These are phyloP conservation scores for Triticum aestivum DNA, from an alignment of 176 grass and related monocot species.

Conservation along the genomic window DNA sequence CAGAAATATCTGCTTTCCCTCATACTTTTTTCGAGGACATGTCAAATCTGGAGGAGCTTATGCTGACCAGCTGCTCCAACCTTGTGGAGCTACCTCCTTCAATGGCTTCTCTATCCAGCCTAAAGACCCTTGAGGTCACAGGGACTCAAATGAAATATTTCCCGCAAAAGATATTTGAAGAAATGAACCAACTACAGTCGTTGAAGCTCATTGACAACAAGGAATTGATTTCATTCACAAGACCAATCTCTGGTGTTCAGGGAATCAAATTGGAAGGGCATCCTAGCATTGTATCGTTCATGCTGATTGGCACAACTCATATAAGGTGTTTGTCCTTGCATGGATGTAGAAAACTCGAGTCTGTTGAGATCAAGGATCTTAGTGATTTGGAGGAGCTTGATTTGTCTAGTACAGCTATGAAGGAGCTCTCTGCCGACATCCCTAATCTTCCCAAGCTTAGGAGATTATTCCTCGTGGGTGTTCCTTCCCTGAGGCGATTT, in stretches of 20 bases:
- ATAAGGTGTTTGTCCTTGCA: background rate
- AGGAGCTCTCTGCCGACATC: background rate
- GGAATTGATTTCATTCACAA: background rate
- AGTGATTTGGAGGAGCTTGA: constrained; percentile 15
- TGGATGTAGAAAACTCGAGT: background rate
- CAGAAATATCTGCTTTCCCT: too few relatives aligned
- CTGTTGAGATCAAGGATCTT: background rate
- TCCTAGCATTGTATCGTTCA: background rate
- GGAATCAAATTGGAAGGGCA: background rate
- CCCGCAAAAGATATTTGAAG: background rate
- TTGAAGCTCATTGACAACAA: constrained; percentile 15
- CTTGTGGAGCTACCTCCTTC: too few relatives aligned
- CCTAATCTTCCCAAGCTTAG: background rate
- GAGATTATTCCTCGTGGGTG: background rate
- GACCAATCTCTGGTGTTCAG: background rate
- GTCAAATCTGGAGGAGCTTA: too few relatives aligned
- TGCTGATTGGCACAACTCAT: background rate
- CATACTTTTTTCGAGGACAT: too few relatives aligned
- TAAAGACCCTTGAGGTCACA: background rate
- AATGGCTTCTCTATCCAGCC: too few relatives aligned
- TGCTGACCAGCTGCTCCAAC: too few relatives aligned
- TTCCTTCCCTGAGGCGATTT: background rate
- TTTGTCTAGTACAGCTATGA: background rate
- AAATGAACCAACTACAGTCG: background rate
- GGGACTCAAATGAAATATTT: background rate